These are phyloP conservation scores for Fusarium sp. DNA, from an alignment of 2,329 filamentous ascomycete species.

Conservation along the genomic window DNA sequence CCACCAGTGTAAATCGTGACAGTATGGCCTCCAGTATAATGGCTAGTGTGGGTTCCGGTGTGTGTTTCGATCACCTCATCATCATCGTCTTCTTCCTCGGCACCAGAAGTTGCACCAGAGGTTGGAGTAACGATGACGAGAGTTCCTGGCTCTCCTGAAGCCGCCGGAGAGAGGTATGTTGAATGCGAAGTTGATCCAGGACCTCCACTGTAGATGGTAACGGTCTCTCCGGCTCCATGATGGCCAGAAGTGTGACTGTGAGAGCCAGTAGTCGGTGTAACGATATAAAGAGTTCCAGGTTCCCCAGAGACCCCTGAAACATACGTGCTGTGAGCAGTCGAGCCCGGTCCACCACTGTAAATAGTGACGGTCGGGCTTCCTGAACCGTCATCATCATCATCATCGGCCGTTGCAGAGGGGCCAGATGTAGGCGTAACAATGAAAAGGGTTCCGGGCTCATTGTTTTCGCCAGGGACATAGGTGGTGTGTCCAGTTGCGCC, in stretches of 20 bases:
- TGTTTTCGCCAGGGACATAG: conserved; percentile 1
- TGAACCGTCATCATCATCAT: neutral
- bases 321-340: neutral
- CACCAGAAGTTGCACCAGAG: neutral
- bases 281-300: neutral
- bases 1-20: neutral
- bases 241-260: neutral
- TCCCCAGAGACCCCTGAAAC: neutral
- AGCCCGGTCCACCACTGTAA: neutral
- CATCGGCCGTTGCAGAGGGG: neutral
- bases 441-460: neutral
- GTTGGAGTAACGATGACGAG: neutral
- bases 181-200: neutral
- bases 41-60: neutral
- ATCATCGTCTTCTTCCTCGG: neutral
- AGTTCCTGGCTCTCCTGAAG: neutral
- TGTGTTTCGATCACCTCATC: neutral
- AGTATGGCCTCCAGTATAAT: neutral
- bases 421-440: neutral
- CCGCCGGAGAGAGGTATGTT: neutral
- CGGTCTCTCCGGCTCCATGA: neutral
- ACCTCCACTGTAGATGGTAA: neutral
- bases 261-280: neutral
- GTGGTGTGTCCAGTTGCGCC: neutral
- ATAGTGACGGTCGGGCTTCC: conserved; percentile 8